These are phyloP conservation scores for Aspergillus aculeatinus DNA, from an alignment of 2,329 filamentous ascomycete genomes.

Conservation along the genomic window DNA sequence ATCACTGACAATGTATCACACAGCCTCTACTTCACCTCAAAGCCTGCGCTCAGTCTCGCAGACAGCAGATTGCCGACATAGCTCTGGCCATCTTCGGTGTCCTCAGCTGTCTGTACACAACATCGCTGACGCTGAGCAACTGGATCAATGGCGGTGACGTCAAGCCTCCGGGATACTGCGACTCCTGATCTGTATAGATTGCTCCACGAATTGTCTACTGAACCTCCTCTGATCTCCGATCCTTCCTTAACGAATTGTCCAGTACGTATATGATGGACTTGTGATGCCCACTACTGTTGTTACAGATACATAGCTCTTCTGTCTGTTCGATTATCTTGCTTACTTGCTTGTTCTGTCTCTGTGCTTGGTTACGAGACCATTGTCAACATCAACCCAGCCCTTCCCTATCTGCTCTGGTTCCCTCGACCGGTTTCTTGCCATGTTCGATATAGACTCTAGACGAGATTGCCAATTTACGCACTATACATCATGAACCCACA, in stretches of 20 bases:
- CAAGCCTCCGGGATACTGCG: conserved; percentile 64
- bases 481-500: not conserved
- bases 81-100: conserved; percentile 77
- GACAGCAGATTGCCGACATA: conserved; percentile 72
- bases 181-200: conserved; percentile 34
- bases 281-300: conserved; percentile 6
- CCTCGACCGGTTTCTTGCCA: not conserved
- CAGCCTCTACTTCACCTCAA: conserved; percentile 88
- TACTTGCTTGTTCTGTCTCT: not conserved
- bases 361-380: not conserved
- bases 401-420: not conserved
- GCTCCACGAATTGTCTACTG: not conserved
- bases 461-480: conserved; percentile 5
- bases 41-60: conserved; percentile 68
- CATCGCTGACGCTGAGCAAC: conserved; percentile 77
- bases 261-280: conserved; percentile 14
- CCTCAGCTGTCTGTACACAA: conserved; percentile 89
- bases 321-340: not conserved
- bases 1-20: conserved; percentile 11
- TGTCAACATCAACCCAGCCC: not conserved
- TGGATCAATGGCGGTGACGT: conserved; percentile 67
- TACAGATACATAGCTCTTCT: conserved; percentile 3
- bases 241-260: not conserved
- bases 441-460: conserved; percentile 5
- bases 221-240: not conserved